A percentile compares a stretch with the other conserved stretches of the same genome.
Conservation (phyloP, 2,329 filamentous ascomycete genomes). For the Paecilomyces fulvus region DNA sequence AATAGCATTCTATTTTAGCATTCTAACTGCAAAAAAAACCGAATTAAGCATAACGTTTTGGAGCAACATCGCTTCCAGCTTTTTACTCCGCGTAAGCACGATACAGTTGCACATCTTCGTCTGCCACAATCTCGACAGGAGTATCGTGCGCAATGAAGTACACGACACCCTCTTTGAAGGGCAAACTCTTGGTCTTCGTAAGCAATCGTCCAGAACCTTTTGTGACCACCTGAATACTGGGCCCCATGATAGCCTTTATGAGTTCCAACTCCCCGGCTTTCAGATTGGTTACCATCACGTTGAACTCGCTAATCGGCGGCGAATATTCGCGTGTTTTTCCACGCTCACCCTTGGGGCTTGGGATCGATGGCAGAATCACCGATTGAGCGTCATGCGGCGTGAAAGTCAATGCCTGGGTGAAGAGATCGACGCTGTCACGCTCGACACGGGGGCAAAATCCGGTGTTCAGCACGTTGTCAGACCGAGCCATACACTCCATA, state of each 20-base stretch:
- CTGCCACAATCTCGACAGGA: conserved; percentile 38
- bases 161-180: conserved; percentile 54
- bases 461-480: conserved; percentile 65
- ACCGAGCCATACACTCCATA: conserved; percentile 70
- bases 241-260: conserved; percentile 48
- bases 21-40: background rate
- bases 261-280: conserved; percentile 50
- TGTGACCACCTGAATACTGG: conserved; percentile 56
- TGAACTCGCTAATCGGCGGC: conserved; percentile 65
- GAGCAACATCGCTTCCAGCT: background rate
- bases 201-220: conserved; percentile 51
- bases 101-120: conserved; percentile 40
- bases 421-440: conserved; percentile 56
- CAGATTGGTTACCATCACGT: conserved; percentile 56
- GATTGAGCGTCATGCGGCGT: conserved; percentile 51
- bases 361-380: conserved; percentile 40
- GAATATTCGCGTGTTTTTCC: conserved; percentile 57
- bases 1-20: background rate
- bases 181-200: conserved; percentile 44
- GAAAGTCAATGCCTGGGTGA: conserved; percentile 57
- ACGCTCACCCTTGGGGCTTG: conserved; percentile 40
- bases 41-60: background rate
- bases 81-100: conserved; percentile 35
- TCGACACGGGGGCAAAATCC: conserved; percentile 64
- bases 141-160: conserved; percentile 58